Evolutionary conservation across 1,284 basidiomycete genomes (phyloP).

Genomic region (Blastosporella zonata): DNA sequence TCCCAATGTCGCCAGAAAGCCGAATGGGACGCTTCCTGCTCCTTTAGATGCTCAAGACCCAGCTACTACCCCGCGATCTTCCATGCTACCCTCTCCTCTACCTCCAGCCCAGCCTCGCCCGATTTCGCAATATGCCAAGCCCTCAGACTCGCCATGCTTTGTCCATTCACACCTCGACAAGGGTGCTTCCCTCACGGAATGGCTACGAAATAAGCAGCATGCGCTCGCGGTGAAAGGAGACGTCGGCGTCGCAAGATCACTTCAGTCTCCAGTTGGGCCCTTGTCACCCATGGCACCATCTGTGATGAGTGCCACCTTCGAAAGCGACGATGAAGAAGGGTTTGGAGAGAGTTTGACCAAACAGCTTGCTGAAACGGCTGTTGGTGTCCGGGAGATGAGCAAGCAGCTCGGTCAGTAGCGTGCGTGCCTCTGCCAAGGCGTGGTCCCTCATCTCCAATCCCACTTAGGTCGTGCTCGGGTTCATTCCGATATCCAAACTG

Average conservation of each 20-base stretch:
- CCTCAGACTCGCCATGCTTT: constrained; percentile 77
- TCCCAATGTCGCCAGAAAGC: constrained; percentile 32
- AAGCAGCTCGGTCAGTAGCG: constrained; percentile 87
- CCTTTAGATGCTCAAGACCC: constrained; percentile 20
- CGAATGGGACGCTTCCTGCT: constrained; percentile 21
- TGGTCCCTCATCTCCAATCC: constrained; percentile 18
- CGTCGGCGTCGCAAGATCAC: constrained; percentile 47
- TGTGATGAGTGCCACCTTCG: constrained; percentile 12
- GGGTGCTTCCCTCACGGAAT: constrained; percentile 68
- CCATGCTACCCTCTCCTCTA: constrained; percentile 7
- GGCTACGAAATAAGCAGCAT: constrained; percentile 53
- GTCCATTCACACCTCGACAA: constrained; percentile 84
- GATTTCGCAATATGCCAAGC: constrained; percentile 32
- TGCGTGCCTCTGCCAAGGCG: constrained; percentile 14
- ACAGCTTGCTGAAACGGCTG: constrained; percentile 95
- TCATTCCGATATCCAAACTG: constrained; percentile 85
- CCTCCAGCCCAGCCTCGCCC: constrained; percentile 21
- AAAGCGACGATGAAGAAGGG: constrained; percentile 50
- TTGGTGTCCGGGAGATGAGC: constrained; percentile 97
- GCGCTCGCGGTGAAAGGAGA: constrained; percentile 34
- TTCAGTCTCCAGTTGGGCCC: constrained; percentile 34
- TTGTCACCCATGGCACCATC: constrained; percentile 17
- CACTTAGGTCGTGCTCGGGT: constrained; percentile 86
- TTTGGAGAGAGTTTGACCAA: constrained; percentile 78
- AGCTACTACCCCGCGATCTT: constrained; percentile 22